These are phyloP conservation scores for Termitomyces sp. DNA, from an alignment of 768 basidiomycete genomes.

Conservation along the genomic window DNA sequence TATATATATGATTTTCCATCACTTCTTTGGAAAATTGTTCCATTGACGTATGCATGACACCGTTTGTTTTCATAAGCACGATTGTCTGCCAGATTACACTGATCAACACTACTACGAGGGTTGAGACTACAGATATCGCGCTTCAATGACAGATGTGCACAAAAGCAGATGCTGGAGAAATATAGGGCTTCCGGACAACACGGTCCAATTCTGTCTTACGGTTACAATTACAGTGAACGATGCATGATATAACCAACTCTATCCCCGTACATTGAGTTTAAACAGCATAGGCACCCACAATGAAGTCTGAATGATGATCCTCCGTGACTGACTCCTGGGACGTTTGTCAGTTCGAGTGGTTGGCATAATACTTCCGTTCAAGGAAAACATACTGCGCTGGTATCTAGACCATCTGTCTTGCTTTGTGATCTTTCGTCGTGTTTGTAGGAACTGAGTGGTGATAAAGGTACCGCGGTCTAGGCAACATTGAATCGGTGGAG, in stretches of 20 bases:
- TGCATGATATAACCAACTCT: background rate
- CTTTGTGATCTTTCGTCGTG: background rate
- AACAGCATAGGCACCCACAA: background rate
- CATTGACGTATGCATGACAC: background rate
- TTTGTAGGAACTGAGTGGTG: background rate
- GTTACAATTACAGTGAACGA: too few species aligned
- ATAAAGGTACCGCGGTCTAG: constrained; percentile 6
- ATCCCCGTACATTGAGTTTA: background rate
- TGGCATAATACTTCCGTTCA: background rate
- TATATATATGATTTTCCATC: too few species aligned
- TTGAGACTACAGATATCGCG: background rate
- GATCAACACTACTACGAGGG: too few species aligned
- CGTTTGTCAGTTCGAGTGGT: background rate
- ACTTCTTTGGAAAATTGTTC: too few species aligned
- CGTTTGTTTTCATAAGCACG: constrained; percentile 5
- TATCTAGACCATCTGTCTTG: background rate
- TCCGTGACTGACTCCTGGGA: background rate
- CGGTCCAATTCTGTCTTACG: background rate
- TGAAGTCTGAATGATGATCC: background rate
- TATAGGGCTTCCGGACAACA: background rate
- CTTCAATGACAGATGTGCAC: background rate
- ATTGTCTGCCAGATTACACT: background rate
- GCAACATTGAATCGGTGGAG: background rate
- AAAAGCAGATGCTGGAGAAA: too few species aligned
- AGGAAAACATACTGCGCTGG: background rate